A percentile compares a stretch with the other conserved stretches of the same genome.
Conservation (phyloP, 2,329 filamentous ascomycete genomes). For the Blastomyces parvus region DNA sequence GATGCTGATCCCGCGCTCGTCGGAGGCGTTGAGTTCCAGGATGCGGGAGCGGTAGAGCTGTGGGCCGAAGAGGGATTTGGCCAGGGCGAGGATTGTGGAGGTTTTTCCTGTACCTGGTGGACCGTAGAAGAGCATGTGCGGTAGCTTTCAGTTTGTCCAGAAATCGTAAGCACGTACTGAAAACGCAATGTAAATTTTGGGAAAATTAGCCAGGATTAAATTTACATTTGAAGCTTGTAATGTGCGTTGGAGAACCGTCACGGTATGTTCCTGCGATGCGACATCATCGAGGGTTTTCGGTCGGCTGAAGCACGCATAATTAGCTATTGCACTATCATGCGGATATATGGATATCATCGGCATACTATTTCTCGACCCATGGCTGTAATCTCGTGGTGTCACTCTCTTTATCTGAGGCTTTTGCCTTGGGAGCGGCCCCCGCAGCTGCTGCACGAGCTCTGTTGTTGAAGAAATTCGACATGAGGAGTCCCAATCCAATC, state of each 20-base stretch:
- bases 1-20: constrained; percentile 95
- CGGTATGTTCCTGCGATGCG: constrained; percentile 93
- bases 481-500: constrained; percentile 13
- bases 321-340: constrained; percentile 9
- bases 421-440: constrained; percentile 62
- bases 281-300: constrained; percentile 92
- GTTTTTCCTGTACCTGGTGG: constrained; percentile 97
- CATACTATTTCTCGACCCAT: constrained; percentile 98
- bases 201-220: neutral
- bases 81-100: constrained; percentile 89
- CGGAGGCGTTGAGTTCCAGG: constrained; percentile 97
- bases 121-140: constrained; percentile 99
- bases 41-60: constrained; percentile 87
- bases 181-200: neutral
- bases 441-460: constrained; percentile 69
- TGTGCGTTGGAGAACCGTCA: constrained; percentile 82
- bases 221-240: constrained; percentile 82
- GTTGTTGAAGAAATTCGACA: constrained; percentile 87
- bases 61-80: constrained; percentile 94
- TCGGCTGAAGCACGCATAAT: constrained; percentile 50
- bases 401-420: constrained; percentile 52
- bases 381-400: constrained; percentile 64
- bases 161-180: constrained; percentile 1
- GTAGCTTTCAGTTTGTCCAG: constrained; percentile 49
- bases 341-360: neutral